phyloP scores from a whole-genome alignment of 2,329 filamentous ascomycete species.

The Paraconiothyrium brasiliense region DNA sequence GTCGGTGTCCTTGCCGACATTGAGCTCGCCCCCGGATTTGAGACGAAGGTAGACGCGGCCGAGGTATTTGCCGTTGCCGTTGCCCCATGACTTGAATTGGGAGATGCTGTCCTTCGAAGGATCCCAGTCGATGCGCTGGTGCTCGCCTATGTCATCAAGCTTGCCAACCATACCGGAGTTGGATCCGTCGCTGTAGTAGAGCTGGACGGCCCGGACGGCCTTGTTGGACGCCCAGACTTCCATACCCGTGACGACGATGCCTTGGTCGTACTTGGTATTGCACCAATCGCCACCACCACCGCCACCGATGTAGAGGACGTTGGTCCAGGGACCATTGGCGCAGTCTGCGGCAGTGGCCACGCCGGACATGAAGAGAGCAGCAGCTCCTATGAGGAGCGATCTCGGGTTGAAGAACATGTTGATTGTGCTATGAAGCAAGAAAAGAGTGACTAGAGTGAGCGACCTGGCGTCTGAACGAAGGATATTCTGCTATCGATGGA shows the following conservation, averaged over 20 bases:
- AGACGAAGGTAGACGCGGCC: constrained; percentile 26
- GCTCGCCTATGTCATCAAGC: constrained; percentile 20
- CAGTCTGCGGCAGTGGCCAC: constrained; percentile 11
- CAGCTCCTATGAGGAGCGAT: constrained; percentile 16
- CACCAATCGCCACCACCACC: constrained; percentile 19
- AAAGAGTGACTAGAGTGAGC: constrained; percentile 13
- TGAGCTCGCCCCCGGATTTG: constrained; percentile 23
- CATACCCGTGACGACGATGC: constrained; percentile 26
- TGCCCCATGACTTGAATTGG: constrained; percentile 28
- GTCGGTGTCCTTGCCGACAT: constrained; percentile 28
- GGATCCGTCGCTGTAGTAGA: constrained; percentile 31
- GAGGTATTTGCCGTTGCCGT: constrained; percentile 22
- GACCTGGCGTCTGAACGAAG: constrained; percentile 16
- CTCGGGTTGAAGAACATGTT: constrained; percentile 18
- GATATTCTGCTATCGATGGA: constrained; percentile 4
- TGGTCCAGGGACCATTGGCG: constrained; percentile 20
- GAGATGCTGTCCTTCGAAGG: constrained; percentile 22
- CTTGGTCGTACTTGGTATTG: constrained; percentile 25
- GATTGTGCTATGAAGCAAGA: neutral
- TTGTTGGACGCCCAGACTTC: constrained; percentile 25
- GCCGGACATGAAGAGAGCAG: constrained; percentile 13
- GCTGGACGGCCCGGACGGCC: constrained; percentile 25
- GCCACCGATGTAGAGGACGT: constrained; percentile 17
- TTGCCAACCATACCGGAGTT: constrained; percentile 22
- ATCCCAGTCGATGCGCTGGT: constrained; percentile 27